phyloP scores from a whole-genome alignment of 306 rosid genomes.

The Lathyrus oleraceus region DNA sequence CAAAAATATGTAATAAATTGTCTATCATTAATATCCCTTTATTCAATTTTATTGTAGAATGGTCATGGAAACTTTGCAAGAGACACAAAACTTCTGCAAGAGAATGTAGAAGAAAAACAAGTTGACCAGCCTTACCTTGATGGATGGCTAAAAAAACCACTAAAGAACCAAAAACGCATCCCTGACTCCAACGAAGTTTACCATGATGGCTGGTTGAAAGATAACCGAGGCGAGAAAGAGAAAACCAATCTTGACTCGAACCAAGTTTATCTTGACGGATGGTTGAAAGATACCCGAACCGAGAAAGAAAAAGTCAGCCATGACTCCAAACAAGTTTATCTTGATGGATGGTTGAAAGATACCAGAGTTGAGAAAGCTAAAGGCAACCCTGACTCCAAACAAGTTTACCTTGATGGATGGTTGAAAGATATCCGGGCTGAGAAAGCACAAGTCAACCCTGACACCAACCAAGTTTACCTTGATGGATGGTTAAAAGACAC shows the following conservation, averaged over 20 bases:
- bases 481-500: too few relatives aligned
- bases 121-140: background rate
- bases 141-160: background rate
- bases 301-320: background rate
- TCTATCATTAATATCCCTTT: background rate
- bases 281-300: background rate
- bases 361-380: too few relatives aligned
- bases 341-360: conserved; percentile 11
- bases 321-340: background rate
- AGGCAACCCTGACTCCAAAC: background rate
- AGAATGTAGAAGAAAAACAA: too few relatives aligned
- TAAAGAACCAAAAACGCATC: background rate
- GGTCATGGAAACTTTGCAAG: too few relatives aligned
- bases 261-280: conserved; percentile 1
- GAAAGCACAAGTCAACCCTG: too few relatives aligned
- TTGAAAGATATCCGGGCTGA: too few relatives aligned
- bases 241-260: background rate
- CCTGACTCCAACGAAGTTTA: background rate
- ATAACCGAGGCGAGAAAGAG: background rate
- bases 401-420: too few relatives aligned
- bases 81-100: too few relatives aligned
- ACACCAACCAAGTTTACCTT: too few relatives aligned
- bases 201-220: conserved; percentile 23
- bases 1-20: too few relatives aligned
- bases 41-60: too few relatives aligned